phyloP scores from a whole-genome alignment of 163 green algal genomes.

The Volvox carteri region DNA sequence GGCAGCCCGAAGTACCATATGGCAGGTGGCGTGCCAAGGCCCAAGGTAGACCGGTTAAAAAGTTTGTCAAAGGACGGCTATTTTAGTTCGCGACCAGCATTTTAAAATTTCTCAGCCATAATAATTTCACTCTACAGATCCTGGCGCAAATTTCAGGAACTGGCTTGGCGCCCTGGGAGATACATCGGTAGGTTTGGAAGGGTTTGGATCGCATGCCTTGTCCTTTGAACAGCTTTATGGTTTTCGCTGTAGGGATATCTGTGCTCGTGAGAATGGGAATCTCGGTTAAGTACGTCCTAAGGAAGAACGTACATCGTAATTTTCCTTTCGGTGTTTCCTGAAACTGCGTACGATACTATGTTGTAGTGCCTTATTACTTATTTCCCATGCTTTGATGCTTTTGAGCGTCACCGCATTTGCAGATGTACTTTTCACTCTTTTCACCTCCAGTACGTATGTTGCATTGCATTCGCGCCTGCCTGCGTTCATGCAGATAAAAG shows the following conservation, averaged over 20 bases:
- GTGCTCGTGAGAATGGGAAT: no score
- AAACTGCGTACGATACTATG: background rate
- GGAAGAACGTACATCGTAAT: no score
- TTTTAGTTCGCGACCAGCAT: background rate
- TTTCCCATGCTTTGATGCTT: background rate
- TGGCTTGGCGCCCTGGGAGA: conserved; percentile 43
- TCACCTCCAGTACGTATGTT: background rate
- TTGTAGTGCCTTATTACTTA: background rate
- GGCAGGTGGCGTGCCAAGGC: background rate
- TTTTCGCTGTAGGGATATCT: background rate
- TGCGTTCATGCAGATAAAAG: background rate
- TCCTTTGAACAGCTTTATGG: background rate
- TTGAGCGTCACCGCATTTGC: background rate
- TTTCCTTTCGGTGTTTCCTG: background rate
- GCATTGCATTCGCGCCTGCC: background rate
- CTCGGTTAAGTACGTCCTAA: no score
- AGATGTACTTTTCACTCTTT: background rate
- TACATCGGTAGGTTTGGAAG: conserved; percentile 19
- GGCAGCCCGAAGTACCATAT: background rate
- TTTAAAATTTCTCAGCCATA: background rate
- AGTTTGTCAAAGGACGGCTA: background rate
- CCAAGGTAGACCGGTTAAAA: conserved; percentile 4
- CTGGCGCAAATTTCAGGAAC: conserved; percentile 3
- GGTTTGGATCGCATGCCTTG: background rate
- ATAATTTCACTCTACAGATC: background rate